Evolutionary conservation across 2,329 filamentous ascomycete species (phyloP).

Genomic region (Aspergillus fijiensis): DNA sequence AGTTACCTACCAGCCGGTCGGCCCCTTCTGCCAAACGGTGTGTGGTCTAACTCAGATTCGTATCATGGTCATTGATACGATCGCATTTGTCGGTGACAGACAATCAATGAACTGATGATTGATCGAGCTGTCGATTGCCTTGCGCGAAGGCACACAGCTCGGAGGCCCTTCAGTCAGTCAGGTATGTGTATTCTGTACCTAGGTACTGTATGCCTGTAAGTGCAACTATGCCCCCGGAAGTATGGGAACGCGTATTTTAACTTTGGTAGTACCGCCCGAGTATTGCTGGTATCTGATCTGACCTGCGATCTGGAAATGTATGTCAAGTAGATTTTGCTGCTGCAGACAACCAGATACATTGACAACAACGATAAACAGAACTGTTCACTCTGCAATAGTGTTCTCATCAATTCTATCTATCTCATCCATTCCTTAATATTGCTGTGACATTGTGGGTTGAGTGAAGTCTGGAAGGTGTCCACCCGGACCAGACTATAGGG

Average conservation of each 20-base stretch:
- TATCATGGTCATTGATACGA: not conserved
- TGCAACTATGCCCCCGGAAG: too few relatives aligned
- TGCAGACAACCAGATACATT: not conserved
- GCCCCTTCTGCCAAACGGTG: not conserved
- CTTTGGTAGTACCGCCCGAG: not conserved
- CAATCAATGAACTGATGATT: too few relatives aligned
- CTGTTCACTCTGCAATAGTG: too few relatives aligned
- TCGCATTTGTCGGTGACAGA: not conserved
- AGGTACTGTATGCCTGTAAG: too few relatives aligned
- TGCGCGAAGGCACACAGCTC: too few relatives aligned
- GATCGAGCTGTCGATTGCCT: not conserved
- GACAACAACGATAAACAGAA: not conserved
- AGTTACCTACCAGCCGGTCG: not conserved
- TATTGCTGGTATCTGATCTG: not conserved
- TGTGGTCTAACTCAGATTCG: not conserved
- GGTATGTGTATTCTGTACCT: too few relatives aligned
- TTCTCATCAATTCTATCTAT: not conserved
- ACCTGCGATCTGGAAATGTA: not conserved
- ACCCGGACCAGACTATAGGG: constrained; percentile 18
- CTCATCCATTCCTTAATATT: constrained; percentile 3
- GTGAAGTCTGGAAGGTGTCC: constrained; percentile 9
- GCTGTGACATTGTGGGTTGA: constrained; percentile 14
- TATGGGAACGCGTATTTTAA: not conserved
- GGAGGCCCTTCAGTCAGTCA: too few relatives aligned
- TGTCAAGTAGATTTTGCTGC: not conserved